These are phyloP conservation scores for Rutidosis leptorrhynchoides DNA, from an alignment of 129 eudicot species.

Conservation along the genomic window DNA sequence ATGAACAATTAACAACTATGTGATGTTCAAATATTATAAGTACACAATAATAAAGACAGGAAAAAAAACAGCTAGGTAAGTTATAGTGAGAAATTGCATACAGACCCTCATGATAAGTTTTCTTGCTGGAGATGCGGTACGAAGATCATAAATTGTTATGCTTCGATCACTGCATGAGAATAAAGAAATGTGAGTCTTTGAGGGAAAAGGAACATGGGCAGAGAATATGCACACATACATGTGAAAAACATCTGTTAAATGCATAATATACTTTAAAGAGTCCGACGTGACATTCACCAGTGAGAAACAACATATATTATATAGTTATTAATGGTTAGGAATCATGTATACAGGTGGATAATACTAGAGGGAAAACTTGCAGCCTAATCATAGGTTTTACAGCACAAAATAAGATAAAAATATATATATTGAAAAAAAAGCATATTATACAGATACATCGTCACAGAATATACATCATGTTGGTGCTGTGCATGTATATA, in stretches of 20 bases:
- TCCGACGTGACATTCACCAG: not conserved
- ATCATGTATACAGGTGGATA: not conserved
- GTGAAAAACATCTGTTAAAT: not conserved
- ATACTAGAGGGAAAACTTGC: not conserved
- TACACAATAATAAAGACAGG: not conserved
- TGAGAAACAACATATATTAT: not conserved
- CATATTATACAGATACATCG: not conserved
- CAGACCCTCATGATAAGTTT: slow-evolving; percentile 78
- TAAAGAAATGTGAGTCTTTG: not conserved
- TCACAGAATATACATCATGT: not conserved
- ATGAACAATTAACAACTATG: not conserved
- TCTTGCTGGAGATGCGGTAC: slow-evolving; percentile 71
- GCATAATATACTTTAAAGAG: not conserved
- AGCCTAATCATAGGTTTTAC: not conserved
- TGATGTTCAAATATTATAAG: not conserved
- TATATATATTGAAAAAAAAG: not conserved
- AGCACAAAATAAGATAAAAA: not conserved
- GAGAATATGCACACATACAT: not conserved
- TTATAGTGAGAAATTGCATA: not conserved
- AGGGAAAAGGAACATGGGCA: not conserved
- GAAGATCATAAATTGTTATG: slow-evolving; percentile 78
- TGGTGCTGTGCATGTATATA: not conserved
- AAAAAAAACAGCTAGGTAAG: not conserved
- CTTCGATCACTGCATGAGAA: slow-evolving; percentile 72
- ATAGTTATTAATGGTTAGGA: not conserved